Base-by-base conservation (phyloP, 2,329 filamentous ascomycete species). In the Cytospora chrysosperma region DNA sequence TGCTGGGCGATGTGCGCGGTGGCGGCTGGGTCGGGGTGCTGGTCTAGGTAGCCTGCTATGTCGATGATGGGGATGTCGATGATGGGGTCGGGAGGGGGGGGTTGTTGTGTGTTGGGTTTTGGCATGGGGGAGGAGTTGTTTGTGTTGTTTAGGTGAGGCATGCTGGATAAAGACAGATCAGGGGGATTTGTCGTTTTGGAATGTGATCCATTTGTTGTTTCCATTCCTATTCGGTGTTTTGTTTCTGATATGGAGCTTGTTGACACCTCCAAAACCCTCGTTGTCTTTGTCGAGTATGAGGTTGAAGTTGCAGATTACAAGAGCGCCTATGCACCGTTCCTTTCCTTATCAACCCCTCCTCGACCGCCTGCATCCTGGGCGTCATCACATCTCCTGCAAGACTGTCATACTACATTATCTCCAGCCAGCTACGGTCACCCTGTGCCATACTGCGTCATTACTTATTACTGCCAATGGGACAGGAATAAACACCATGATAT, bases 21-120 rank as follows among this genome's bases (percentile, higher is more conserved):
- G 6, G 58, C 62, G 40, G 67, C 62, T 5, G 60, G 19, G 27
- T 69, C 58, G 43, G 43, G 43, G 4, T 40, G 37, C 15, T 40
- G 37, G 1, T 47, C 19, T 47, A 72, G 52, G 43, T 71, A 72
- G 27, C 66, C 68, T 13, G 70, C 68, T 12, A 72, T 72, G 62
- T 72, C 70, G 54, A 72, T 72, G 19, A 72, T 65, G 40, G 72
- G 71, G 51, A 73, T 72, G 1, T 61, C 55, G 24, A 69, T 19
- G 21, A 21, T 2, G 26, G 21, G 21, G 28, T 8, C 12, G 13
- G 21, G 21, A 8, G 50, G 17, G 17, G 15, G 17, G n/a, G 17
- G 17, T n/a, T n/a, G n/a, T n/a, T n/a, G n/a, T 43, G 37, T n/a
- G 37, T n/a, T 43, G 15, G 17, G 37, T 9, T 43, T 17, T 3